phyloP scores from a whole-genome alignment of 2,329 filamentous ascomycete species.

The Arthrobotrys conoides region DNA sequence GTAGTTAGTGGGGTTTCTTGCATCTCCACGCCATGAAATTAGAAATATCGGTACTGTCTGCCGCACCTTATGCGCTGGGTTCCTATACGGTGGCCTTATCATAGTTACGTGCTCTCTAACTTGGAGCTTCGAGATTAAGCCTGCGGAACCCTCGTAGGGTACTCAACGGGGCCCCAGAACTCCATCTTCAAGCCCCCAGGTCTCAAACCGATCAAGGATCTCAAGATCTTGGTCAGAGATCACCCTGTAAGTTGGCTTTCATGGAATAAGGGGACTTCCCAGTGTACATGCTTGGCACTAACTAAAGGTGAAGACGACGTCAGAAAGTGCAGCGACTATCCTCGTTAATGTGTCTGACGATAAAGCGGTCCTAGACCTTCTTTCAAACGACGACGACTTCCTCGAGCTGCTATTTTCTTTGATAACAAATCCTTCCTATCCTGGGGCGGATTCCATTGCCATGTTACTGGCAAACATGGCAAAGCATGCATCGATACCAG shows the following conservation, averaged over 20 bases:
- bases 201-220: constrained; percentile 83
- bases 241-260: constrained; percentile 75
- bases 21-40: constrained; percentile 91
- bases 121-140: constrained; percentile 62
- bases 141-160: constrained; percentile 84
- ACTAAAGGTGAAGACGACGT: constrained; percentile 28
- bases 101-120: constrained; percentile 20
- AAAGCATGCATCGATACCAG: constrained; percentile 81
- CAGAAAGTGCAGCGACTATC: constrained; percentile 85
- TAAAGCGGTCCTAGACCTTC: constrained; percentile 77
- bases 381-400: constrained; percentile 85
- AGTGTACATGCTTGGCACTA: neutral
- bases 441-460: constrained; percentile 84
- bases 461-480: constrained; percentile 95
- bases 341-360: constrained; percentile 89
- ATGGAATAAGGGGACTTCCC: no score
- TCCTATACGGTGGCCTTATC: neutral
- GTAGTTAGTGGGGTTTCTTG: constrained; percentile 92
- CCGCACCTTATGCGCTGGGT: neutral
- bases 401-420: constrained; percentile 79
- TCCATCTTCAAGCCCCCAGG: constrained; percentile 86
- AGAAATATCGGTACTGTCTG: constrained; percentile 77
- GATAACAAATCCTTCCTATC: constrained; percentile 81
- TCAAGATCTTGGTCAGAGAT: constrained; percentile 89
- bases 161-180: constrained; percentile 79